Conservation (phyloP, 2,329 filamentous ascomycete species). For the Trichophyton benhamiae region DNA sequence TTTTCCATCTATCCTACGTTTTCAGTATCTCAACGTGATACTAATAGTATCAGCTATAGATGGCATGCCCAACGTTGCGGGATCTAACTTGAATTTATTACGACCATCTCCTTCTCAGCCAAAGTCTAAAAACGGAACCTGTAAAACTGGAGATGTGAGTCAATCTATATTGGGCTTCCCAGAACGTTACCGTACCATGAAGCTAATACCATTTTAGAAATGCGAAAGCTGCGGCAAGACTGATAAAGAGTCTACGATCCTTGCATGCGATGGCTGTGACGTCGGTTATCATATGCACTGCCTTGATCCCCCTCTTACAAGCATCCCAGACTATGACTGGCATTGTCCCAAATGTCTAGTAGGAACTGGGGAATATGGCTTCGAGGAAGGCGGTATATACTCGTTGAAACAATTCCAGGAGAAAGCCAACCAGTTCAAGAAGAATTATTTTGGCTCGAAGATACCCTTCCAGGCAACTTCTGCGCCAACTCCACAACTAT, state of each 20-base stretch:
- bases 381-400: constrained; percentile 92
- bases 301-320: constrained; percentile 70
- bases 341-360: constrained; percentile 92
- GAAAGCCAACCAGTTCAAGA: constrained; percentile 89
- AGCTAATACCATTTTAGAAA: constrained; percentile 37
- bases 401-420: constrained; percentile 93
- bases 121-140: constrained; percentile 44
- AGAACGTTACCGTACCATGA: background rate
- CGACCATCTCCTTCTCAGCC: constrained; percentile 58
- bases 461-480: constrained; percentile 64
- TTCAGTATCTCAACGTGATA: constrained; percentile 17
- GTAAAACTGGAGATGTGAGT: constrained; percentile 47
- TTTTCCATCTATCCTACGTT: background rate
- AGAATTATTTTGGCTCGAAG: constrained; percentile 81
- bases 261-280: constrained; percentile 86
- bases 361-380: constrained; percentile 91
- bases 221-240: constrained; percentile 79
- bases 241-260: constrained; percentile 57
- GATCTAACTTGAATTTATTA: constrained; percentile 92
- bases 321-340: constrained; percentile 77
- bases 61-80: constrained; percentile 67
- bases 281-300: constrained; percentile 77
- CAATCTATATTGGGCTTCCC: background rate
- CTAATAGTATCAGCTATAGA: constrained; percentile 20
- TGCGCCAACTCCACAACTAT: constrained; percentile 63